A percentile compares a stretch with the other conserved stretches of the same genome.
phyloP scores from a whole-genome alignment of 805 yeast species.

The Ogataea glucozyma region DNA sequence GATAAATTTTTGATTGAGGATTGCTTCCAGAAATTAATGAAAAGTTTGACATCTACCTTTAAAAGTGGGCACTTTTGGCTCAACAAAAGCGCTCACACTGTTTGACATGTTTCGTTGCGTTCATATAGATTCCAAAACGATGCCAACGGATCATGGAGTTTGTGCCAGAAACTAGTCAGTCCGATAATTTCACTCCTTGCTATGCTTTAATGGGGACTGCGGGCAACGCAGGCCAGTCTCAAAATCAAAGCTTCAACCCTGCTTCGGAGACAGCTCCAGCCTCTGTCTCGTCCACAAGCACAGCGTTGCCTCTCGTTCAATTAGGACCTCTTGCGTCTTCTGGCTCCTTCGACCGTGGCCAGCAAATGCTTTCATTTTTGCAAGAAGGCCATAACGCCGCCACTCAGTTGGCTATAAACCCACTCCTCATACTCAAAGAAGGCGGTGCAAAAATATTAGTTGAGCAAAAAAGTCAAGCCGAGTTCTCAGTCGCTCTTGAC shows the following conservation, averaged over 20 bases:
- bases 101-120: not conserved
- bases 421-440: slow-evolving; percentile 12
- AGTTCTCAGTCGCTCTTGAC: slow-evolving; percentile 1
- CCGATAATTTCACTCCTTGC: slow-evolving; percentile 6
- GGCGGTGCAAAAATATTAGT: not conserved
- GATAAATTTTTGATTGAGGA: slow-evolving; percentile 5
- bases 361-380: not conserved
- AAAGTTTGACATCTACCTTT: not conserved
- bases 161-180: slow-evolving; percentile 8
- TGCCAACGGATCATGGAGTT: slow-evolving; percentile 13
- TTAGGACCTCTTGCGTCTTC: not conserved
- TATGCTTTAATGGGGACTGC: slow-evolving; percentile 1
- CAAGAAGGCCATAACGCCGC: slow-evolving; percentile 2
- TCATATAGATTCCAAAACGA: not conserved
- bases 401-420: slow-evolving; percentile 7
- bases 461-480: not conserved
- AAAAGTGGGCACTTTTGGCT: slow-evolving; percentile 4
- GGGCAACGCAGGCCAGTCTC: not conserved
- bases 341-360: not conserved
- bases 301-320: not conserved
- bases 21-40: slow-evolving; percentile 7
- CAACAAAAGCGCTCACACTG: not conserved
- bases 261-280: not conserved
- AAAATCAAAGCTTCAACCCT: not conserved
- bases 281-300: not conserved